These are phyloP conservation scores for Klebsormidium nitens DNA, from an alignment of 139 green algal genomes.

Conservation along the genomic window DNA sequence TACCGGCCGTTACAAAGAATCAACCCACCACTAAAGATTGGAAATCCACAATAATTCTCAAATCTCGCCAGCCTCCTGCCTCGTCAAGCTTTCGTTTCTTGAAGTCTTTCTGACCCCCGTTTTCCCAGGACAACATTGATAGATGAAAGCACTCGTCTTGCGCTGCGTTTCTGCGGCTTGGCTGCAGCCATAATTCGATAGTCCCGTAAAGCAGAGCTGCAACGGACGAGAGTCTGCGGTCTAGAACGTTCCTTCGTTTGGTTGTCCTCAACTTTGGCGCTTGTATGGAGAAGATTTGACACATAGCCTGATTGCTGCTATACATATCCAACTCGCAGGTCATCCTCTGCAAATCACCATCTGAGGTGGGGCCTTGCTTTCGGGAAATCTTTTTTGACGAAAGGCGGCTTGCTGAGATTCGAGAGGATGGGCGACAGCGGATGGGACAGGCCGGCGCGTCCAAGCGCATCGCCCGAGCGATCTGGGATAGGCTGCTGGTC, in stretches of 20 bases:
- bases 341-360: constrained; percentile 1
- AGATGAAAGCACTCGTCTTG: neutral
- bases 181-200: neutral
- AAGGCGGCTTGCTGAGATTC: constrained; percentile 4
- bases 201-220: neutral
- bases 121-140: too few relatives aligned
- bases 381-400: constrained; percentile 2
- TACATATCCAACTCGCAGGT: too few relatives aligned
- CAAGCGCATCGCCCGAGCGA: constrained; percentile 17
- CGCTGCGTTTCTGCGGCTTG: neutral
- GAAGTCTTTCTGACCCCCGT: too few relatives aligned
- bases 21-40: too few relatives aligned
- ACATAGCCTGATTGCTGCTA: too few relatives aligned
- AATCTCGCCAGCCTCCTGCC: too few relatives aligned
- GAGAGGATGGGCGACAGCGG: constrained; percentile 13
- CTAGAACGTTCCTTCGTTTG: neutral
- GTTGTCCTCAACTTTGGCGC: neutral
- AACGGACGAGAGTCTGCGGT: constrained; percentile 5
- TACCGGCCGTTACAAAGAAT: too few relatives aligned
- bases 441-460: constrained; percentile 24
- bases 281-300: too few relatives aligned
- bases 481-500: constrained; percentile 15
- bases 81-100: too few relatives aligned
- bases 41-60: too few relatives aligned
- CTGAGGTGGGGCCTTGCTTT: constrained; percentile 1